A percentile compares a stretch with the other conserved stretches of the same genome.
phyloP scores from a whole-genome alignment of 495 filamentous ascomycete genomes.

The Clavariopsis aquatica region DNA sequence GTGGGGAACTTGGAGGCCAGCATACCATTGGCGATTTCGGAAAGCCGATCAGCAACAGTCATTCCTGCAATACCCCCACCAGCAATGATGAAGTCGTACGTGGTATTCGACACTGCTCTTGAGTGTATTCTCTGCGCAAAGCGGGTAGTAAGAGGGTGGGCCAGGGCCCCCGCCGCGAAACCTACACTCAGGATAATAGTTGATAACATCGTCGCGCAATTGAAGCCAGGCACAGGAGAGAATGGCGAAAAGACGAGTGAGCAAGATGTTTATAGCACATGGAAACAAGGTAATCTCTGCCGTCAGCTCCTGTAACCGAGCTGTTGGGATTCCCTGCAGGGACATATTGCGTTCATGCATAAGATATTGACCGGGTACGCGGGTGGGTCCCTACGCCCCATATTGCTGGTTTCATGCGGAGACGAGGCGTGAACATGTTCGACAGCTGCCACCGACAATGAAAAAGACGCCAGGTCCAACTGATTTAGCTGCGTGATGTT shows the following conservation, averaged over 20 bases:
- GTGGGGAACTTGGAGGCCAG: neutral
- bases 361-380: neutral
- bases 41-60: conserved; percentile 7
- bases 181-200: neutral
- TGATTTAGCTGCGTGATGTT: too few species aligned
- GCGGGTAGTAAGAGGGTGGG: neutral
- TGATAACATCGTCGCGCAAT: neutral
- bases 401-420: neutral
- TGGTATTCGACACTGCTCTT: neutral
- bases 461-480: too few species aligned
- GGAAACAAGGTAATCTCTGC: neutral
- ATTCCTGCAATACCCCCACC: conserved; percentile 24
- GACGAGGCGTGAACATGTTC: neutral
- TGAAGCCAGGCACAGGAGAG: neutral
- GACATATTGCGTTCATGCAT: neutral
- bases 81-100: conserved; percentile 5
- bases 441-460: neutral
- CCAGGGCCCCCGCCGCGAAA: neutral
- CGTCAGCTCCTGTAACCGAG: neutral
- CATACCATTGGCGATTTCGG: neutral
- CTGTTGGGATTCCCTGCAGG: neutral
- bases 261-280: neutral
- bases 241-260: neutral
- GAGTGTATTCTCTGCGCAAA: neutral
- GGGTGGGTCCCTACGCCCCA: neutral